Evolutionary conservation across 306 rosid genomes (phyloP).

Genomic region (Cucurbita maxima): DNA sequence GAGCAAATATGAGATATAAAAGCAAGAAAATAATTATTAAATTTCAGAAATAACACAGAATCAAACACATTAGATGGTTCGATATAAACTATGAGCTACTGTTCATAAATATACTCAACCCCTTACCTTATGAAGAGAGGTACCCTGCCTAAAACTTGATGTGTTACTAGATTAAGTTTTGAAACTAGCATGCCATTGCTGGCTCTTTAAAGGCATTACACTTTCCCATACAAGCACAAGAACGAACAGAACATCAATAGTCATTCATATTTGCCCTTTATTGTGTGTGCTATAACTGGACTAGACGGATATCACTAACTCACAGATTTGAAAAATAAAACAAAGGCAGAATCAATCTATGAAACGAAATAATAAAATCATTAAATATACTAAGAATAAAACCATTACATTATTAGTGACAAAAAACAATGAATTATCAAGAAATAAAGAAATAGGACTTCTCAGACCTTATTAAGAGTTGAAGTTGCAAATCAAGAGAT

Average conservation of each 20-base stretch:
- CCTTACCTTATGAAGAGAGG: not conserved
- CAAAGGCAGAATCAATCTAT: not conserved
- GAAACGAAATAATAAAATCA: not conserved
- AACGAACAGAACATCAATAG: not conserved
- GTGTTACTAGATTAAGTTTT: not conserved
- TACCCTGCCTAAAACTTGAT: not conserved
- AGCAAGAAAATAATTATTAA: not conserved
- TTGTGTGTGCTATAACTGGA: not conserved
- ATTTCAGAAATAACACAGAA: not conserved
- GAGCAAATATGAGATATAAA: not conserved
- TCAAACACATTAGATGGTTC: not conserved
- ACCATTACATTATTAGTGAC: not conserved
- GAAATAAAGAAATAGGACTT: not conserved
- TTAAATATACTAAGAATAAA: not conserved
- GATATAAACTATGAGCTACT: not conserved
- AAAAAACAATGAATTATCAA: not conserved
- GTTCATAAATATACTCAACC: not conserved
- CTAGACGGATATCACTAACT: not conserved
- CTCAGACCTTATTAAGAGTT: not conserved
- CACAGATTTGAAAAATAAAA: not conserved
- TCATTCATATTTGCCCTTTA: not conserved
- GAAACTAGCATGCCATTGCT: not conserved
- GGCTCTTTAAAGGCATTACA: not conserved
- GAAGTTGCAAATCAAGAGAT: not conserved
- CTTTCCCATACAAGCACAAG: not conserved